Evolutionary conservation across 2,329 filamentous ascomycete species (phyloP).

Genomic region (Lasiodiplodia theobromae): DNA sequence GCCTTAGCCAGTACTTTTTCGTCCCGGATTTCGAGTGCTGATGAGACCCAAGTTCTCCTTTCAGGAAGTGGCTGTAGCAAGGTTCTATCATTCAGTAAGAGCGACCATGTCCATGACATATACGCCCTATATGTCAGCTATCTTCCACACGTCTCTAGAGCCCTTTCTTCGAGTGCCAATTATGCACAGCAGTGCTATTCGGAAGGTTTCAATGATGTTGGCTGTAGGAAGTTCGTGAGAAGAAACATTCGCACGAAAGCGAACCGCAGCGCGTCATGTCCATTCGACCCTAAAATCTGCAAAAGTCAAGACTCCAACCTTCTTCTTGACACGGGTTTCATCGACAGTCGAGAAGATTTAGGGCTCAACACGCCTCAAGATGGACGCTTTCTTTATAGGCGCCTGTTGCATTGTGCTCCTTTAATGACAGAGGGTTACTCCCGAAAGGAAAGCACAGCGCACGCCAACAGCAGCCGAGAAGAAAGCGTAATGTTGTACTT

Average conservation of each 20-base stretch:
- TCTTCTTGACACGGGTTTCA: conserved; percentile 33
- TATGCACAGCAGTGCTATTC: conserved; percentile 20
- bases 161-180: not conserved
- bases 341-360: conserved; percentile 35
- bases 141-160: not conserved
- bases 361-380: conserved; percentile 35
- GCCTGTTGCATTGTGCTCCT: conserved; percentile 30
- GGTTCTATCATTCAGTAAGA: not conserved
- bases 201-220: not conserved
- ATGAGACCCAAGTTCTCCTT: not conserved
- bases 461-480: not conserved
- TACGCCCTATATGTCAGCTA: not conserved
- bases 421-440: conserved; percentile 6
- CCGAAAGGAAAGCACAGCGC: not conserved
- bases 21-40: not conserved
- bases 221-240: conserved; percentile 26
- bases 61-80: not conserved
- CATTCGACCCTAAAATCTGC: conserved; percentile 32
- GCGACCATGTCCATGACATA: not conserved
- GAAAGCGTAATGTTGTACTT: not conserved
- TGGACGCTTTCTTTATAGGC: conserved; percentile 30
- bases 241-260: conserved; percentile 20
- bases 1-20: conserved; percentile 1
- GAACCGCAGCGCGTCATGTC: conserved; percentile 30
- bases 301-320: conserved; percentile 31